Conservation (phyloP, 2,329 filamentous ascomycete genomes). For the Xylaria sp. region DNA sequence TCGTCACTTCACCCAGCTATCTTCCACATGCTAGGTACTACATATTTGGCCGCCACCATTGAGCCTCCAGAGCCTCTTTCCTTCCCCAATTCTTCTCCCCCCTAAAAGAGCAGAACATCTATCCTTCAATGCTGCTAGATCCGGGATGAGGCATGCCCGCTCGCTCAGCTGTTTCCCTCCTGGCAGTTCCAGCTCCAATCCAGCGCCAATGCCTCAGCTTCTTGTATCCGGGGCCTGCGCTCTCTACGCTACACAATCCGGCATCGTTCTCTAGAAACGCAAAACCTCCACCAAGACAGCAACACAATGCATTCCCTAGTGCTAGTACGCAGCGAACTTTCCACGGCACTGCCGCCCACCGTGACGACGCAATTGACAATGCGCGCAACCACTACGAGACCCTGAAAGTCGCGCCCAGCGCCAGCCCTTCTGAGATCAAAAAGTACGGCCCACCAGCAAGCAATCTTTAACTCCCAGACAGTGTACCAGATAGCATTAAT, state of each 20-base stretch:
- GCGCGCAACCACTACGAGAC: constrained; percentile 81
- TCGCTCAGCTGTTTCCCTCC: constrained; percentile 50
- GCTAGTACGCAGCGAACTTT: constrained; percentile 50
- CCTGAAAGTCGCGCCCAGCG: constrained; percentile 76
- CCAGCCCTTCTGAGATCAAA: constrained; percentile 83
- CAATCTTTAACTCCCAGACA: neutral
- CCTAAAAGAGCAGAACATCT: neutral
- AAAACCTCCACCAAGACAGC: neutral
- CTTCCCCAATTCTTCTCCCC: neutral
- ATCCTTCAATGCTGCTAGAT: constrained; percentile 34
- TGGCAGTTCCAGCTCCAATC: constrained; percentile 39
- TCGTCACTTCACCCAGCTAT: constrained; percentile 24
- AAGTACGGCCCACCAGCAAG: constrained; percentile 62
- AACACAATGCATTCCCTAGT: neutral
- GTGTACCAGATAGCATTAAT: neutral
- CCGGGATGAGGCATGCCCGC: constrained; percentile 73
- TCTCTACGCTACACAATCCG: neutral
- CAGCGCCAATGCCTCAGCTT: constrained; percentile 39
- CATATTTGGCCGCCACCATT: neutral
- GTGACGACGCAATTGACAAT: constrained; percentile 51
- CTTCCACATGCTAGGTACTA: neutral
- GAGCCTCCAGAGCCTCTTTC: neutral
- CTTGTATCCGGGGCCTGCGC: constrained; percentile 15
- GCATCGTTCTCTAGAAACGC: neutral
- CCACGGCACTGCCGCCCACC: constrained; percentile 55